These are phyloP conservation scores for Wickerhamomyces bovis DNA, from an alignment of 805 yeast species.

Conservation along the genomic window DNA sequence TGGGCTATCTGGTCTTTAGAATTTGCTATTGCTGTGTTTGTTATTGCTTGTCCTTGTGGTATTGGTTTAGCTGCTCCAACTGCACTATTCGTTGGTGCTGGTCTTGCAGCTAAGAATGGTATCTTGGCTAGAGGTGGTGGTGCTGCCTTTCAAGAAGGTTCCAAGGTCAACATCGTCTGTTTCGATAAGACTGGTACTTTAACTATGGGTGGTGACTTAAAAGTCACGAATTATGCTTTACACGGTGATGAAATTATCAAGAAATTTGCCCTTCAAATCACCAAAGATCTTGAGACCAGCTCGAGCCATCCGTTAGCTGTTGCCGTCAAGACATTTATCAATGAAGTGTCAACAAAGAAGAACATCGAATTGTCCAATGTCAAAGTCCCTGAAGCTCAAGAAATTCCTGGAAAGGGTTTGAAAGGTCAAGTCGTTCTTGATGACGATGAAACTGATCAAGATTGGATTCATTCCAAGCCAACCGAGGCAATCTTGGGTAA, in stretches of 20 bases:
- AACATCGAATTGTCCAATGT: conserved; percentile 23
- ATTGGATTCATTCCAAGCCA: conserved; percentile 31
- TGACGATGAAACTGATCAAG: conserved; percentile 9
- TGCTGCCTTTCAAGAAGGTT: conserved; percentile 73
- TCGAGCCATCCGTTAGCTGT: conserved; percentile 67
- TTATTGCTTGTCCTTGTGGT: conserved; percentile 83
- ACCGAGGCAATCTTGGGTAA: conserved; percentile 48
- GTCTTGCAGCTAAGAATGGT: conserved; percentile 72
- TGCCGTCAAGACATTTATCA: conserved; percentile 44
- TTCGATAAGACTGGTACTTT: conserved; percentile 79
- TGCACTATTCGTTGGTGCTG: conserved; percentile 73
- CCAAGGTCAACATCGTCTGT: conserved; percentile 55
- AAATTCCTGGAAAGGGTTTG: conserved; percentile 56
- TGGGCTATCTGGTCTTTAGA: conserved; percentile 76
- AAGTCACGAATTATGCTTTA: conserved; percentile 45
- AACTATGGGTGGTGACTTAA: conserved; percentile 55
- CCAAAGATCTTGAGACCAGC: conserved; percentile 53
- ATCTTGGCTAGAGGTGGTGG: conserved; percentile 79
- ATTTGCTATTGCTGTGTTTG: conserved; percentile 74
- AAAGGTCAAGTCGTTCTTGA: conserved; percentile 34
- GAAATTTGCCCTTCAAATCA: conserved; percentile 33
- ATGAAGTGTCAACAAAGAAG: conserved; percentile 11
- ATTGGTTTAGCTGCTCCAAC: conserved; percentile 83
- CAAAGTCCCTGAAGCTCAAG: conserved; percentile 42
- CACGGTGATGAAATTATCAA: conserved; percentile 13